Conservation (phyloP, 495 filamentous ascomycete genomes). For the Penicillium samsonianum region DNA sequence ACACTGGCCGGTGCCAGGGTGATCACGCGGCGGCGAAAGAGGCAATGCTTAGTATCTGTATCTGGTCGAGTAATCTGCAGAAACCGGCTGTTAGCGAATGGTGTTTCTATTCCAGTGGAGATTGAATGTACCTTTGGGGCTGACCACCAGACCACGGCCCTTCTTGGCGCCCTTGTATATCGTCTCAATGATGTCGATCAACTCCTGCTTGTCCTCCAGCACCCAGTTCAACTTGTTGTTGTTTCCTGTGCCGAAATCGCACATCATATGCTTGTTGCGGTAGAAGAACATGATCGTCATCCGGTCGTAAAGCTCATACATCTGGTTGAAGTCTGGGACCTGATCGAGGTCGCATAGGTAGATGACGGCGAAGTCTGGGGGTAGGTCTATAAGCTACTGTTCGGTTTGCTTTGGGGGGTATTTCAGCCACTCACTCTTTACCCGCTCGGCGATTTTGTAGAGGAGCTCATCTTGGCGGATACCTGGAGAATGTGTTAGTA, state of each 20-base stretch:
- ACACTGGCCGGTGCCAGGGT: slow-evolving; percentile 1
- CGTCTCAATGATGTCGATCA: slow-evolving; percentile 98
- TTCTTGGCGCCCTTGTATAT: slow-evolving; percentile 98
- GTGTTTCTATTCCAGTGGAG: neutral
- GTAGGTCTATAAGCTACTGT: slow-evolving; percentile 3
- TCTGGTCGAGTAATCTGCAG: slow-evolving; percentile 74
- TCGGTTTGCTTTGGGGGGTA: neutral
- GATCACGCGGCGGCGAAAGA: slow-evolving; percentile 2
- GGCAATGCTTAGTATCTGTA: slow-evolving; percentile 66
- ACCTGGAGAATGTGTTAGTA: slow-evolving; percentile 41
- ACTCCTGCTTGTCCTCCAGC: slow-evolving; percentile 95
- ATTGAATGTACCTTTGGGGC: slow-evolving; percentile 68
- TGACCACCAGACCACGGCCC: slow-evolving; percentile 91
- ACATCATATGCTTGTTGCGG: slow-evolving; percentile 99
- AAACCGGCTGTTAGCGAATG: slow-evolving; percentile 20
- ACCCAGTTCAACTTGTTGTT: slow-evolving; percentile 99
- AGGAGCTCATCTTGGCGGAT: slow-evolving; percentile 95
- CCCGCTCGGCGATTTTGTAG: slow-evolving; percentile 62
- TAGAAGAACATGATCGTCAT: slow-evolving; percentile 91
- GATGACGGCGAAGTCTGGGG: slow-evolving; percentile 67
- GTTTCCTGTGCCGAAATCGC: slow-evolving; percentile 95
- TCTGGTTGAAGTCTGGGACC: slow-evolving; percentile 95
- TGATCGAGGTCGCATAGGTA: slow-evolving; percentile 97
- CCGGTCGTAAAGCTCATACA: slow-evolving; percentile 79
- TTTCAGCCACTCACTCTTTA: slow-evolving; percentile 41